Evolutionary conservation across 2,329 filamentous ascomycete genomes (phyloP).

Genomic region (Drechslerella dactyloides): DNA sequence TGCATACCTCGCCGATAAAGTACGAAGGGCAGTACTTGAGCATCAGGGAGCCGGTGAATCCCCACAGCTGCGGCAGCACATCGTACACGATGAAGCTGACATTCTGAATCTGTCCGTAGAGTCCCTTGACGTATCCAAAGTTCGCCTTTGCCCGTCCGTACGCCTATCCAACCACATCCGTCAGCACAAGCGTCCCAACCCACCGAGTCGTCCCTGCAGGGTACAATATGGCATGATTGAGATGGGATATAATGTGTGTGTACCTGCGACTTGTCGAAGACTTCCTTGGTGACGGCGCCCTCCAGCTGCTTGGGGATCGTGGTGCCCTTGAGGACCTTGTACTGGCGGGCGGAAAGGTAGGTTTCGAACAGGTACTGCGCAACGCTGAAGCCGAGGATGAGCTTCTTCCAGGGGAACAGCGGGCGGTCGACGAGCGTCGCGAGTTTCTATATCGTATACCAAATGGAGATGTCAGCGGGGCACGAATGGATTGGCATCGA

Average conservation of each 20-base stretch:
- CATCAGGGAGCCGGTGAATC: slow-evolving; percentile 76
- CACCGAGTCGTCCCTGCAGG: slow-evolving; percentile 5
- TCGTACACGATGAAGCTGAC: slow-evolving; percentile 88
- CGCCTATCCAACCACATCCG: slow-evolving; percentile 63
- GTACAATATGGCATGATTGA: slow-evolving; percentile 23
- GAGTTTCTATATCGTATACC: slow-evolving; percentile 19
- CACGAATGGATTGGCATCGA: too few relatives aligned
- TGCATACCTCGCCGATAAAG: slow-evolving; percentile 75
- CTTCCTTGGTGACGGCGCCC: slow-evolving; percentile 84
- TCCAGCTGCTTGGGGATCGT: slow-evolving; percentile 84
- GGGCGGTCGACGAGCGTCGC: slow-evolving; percentile 38
- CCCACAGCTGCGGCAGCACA: slow-evolving; percentile 89
- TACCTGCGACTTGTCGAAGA: slow-evolving; percentile 91
- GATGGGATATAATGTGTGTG: too few relatives aligned
- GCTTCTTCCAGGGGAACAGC: slow-evolving; percentile 64
- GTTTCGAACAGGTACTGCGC: slow-evolving; percentile 90
- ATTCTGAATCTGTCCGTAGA: slow-evolving; percentile 88
- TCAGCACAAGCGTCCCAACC: neutral
- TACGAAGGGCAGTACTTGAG: slow-evolving; percentile 74
- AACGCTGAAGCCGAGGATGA: slow-evolving; percentile 92
- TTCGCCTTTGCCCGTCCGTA: slow-evolving; percentile 96
- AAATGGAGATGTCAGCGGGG: too few relatives aligned
- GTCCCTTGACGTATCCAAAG: slow-evolving; percentile 78
- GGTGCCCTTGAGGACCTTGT: slow-evolving; percentile 79
- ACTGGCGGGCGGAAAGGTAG: slow-evolving; percentile 87